Percentiles rank a stretch among this genome's conserved stretches.
These are phyloP conservation scores for Gentiana dahurica DNA, from an alignment of 257 asterid genomes.

Conservation along the genomic window DNA sequence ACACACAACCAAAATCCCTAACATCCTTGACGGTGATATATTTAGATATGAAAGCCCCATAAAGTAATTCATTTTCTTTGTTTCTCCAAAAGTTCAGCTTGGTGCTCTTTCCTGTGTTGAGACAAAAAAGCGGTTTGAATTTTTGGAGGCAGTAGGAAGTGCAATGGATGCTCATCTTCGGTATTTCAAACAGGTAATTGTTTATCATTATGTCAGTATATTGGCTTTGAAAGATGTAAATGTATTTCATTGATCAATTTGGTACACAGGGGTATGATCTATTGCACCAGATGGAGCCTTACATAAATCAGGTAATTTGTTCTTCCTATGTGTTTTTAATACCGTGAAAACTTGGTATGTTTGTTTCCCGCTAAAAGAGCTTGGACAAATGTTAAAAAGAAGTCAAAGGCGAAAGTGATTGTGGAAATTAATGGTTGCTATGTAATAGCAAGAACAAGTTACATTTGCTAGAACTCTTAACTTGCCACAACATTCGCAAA, in stretches of 20 bases:
- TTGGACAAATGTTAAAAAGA: no score
- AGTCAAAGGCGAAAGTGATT: no score
- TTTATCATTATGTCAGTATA: slow-evolving; percentile 8
- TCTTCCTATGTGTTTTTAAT: neutral
- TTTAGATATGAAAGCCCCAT: neutral
- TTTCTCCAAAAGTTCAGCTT: slow-evolving; percentile 38
- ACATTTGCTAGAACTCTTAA: no score
- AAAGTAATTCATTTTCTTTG: neutral
- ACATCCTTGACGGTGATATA: neutral
- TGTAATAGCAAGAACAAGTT: no score
- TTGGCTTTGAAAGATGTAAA: slow-evolving; percentile 11
- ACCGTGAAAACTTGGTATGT: no score
- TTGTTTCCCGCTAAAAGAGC: no score
- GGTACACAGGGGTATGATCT: slow-evolving; percentile 77
- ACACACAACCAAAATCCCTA: slow-evolving; percentile 2
- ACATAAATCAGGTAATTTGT: slow-evolving; percentile 62
- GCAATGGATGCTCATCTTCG: slow-evolving; percentile 87
- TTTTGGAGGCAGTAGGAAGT: slow-evolving; percentile 79
- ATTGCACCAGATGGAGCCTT: slow-evolving; percentile 92
- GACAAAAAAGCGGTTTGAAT: slow-evolving; percentile 83
- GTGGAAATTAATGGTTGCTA: no score
- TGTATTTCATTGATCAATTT: slow-evolving; percentile 16
- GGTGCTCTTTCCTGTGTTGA: slow-evolving; percentile 81
- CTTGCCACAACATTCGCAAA: no score
- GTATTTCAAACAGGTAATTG: slow-evolving; percentile 67